Base-by-base conservation (phyloP, 2,329 filamentous ascomycete species). In the Monosporascus sp. region DNA sequence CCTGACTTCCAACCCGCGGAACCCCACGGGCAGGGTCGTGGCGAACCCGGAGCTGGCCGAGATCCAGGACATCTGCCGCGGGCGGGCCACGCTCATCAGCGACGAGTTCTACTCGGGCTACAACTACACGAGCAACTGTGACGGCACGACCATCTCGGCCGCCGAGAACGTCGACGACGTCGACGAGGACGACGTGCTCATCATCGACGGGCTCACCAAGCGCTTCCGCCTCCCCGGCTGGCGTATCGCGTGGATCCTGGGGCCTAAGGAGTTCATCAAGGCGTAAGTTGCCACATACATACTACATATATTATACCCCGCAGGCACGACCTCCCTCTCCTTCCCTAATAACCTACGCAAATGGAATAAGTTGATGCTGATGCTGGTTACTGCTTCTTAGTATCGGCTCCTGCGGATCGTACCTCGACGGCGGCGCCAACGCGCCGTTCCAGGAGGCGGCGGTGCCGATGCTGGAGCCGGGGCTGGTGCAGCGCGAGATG, bases 51-150 rank as follows among this genome's bases (percentile, higher is more conserved):
- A 96, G 71, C 78, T 97, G 58, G 86, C 88, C 19, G 83, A 93
- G 72, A 96, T 97, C 64, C 92, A 97, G 71, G 89, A 96, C 67
- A 87, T 96, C 63, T 96, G 91, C 77, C 86, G 91, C 67, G 89
- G 91, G 61, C 85, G 91, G 52, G 91, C 91, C 3, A 97, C 93
- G 1, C 78, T 97, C 52, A 92, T 97, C 70, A 90, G 92, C 74
- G 93, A 97, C 67, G 93, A 97, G 73, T 97, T 97, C 78, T 97
- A 97, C 75, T 86, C 86, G 11, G 91, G 92, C 22, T 97, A 97
- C 79, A 96, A 96, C 75, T 97, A 97, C 76, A 95, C 90, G 37
- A 89, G 84, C 62, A 80, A 91, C 74, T 97, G 93, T 70, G 92
- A 97, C 67, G 93, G 93, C 40, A 85, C 82, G 31, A 95, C 93